phyloP scores from a whole-genome alignment of 352 stramenopile genomes.

The Phytophthora multivora region DNA sequence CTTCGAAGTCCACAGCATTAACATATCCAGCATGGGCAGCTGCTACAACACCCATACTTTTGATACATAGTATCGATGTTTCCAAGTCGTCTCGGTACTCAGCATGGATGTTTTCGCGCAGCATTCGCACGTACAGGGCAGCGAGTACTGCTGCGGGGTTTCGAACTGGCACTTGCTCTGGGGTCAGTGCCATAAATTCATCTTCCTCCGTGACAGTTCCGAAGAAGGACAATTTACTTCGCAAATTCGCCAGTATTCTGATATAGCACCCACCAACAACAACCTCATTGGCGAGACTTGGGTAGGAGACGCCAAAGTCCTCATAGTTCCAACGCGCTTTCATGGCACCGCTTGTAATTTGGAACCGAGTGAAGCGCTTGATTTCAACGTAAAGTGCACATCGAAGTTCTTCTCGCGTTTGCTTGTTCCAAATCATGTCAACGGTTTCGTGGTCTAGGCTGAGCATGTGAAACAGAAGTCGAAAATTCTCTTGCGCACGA shows the following conservation, averaged over 20 bases:
- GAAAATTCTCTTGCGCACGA: constrained; percentile 89
- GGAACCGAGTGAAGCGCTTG: constrained; percentile 78
- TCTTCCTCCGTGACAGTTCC: constrained; percentile 58
- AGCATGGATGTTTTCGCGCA: constrained; percentile 77
- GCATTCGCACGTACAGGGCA: constrained; percentile 71
- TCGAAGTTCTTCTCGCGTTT: constrained; percentile 90
- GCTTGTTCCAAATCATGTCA: constrained; percentile 94
- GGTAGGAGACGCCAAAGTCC: constrained; percentile 93
- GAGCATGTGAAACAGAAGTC: constrained; percentile 95
- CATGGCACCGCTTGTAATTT: constrained; percentile 61
- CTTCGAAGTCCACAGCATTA: constrained; percentile 61
- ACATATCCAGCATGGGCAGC: constrained; percentile 46
- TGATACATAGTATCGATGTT: constrained; percentile 64
- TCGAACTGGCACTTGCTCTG: constrained; percentile 60
- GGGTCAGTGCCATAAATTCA: constrained; percentile 46
- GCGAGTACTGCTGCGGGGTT: constrained; percentile 59
- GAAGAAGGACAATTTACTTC: constrained; percentile 52
- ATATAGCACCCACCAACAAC: constrained; percentile 93
- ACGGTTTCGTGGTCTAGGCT: constrained; percentile 91
- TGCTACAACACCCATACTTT: constrained; percentile 67
- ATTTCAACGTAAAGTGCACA: constrained; percentile 85
- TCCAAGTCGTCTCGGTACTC: constrained; percentile 72
- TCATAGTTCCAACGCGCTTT: constrained; percentile 96
- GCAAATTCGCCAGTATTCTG: constrained; percentile 56
- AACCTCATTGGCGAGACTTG: constrained; percentile 86